phyloP scores from a whole-genome alignment of 768 basidiomycete species.

The Hygrocybe coccinea region DNA sequence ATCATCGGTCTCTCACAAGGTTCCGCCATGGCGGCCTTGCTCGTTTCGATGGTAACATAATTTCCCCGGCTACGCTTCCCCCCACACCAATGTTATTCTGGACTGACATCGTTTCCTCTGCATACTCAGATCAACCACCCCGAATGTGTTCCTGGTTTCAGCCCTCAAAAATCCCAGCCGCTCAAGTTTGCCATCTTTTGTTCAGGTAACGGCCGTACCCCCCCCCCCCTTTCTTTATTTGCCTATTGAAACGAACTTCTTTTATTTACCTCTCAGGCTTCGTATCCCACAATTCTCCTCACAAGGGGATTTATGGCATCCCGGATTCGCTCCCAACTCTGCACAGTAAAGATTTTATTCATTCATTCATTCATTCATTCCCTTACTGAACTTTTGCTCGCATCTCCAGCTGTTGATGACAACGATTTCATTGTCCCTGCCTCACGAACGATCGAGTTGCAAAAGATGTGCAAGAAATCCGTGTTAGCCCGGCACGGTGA shows the following conservation, averaged over 20 bases:
- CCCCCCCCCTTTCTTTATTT: not conserved
- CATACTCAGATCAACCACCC: slow-evolving; percentile 16
- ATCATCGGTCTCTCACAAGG: slow-evolving; percentile 22
- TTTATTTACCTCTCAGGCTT: slow-evolving; percentile 9
- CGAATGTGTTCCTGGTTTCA: slow-evolving; percentile 16
- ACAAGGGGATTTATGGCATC: slow-evolving; percentile 20
- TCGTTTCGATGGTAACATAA: slow-evolving; percentile 18
- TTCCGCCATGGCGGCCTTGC: slow-evolving; percentile 19
- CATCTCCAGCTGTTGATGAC: slow-evolving; percentile 15
- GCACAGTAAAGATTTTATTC: slow-evolving; percentile 12
- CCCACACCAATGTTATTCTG: not conserved
- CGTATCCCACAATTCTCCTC: slow-evolving; percentile 15
- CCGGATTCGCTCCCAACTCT: slow-evolving; percentile 18
- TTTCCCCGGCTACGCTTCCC: not conserved
- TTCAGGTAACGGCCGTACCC: slow-evolving; percentile 11
- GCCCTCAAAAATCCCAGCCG: slow-evolving; percentile 11
- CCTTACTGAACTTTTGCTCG: not conserved
- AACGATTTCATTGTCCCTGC: slow-evolving; percentile 14
- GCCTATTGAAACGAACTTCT: not conserved
- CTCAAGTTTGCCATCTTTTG: slow-evolving; percentile 22
- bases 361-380: not conserved
- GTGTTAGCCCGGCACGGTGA: slow-evolving; percentile 13
- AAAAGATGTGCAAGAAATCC: slow-evolving; percentile 16
- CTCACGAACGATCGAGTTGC: slow-evolving; percentile 16
- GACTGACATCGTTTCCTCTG: not conserved